Evolutionary conservation across 2,329 filamentous ascomycete species (phyloP).

Genomic region (Chaetomiaceae sp.): DNA sequence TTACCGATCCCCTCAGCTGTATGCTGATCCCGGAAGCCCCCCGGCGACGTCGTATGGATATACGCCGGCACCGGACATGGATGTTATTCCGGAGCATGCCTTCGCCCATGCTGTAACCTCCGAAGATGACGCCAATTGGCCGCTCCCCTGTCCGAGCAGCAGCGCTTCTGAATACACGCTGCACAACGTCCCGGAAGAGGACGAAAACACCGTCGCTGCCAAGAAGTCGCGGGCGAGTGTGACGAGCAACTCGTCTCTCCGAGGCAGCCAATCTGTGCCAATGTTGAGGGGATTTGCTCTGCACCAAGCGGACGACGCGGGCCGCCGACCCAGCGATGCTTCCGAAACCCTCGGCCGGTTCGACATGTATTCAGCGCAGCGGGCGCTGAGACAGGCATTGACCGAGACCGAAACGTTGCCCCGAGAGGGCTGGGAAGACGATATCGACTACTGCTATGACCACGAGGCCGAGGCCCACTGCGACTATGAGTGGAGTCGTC

Average conservation of each 20-base stretch:
- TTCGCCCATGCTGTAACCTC: conserved; percentile 39
- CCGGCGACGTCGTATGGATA: conserved; percentile 29
- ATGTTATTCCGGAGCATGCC: conserved; percentile 24
- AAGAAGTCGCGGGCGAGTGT: conserved; percentile 41
- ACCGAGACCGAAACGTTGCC: conserved; percentile 30
- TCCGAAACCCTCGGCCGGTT: conserved; percentile 49
- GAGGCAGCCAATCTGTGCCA: conserved; percentile 53
- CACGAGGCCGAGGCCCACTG: conserved; percentile 63
- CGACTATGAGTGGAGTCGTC: conserved; percentile 60
- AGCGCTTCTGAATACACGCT: conserved; percentile 41
- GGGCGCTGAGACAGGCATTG: conserved; percentile 28
- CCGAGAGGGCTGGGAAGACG: conserved; percentile 59
- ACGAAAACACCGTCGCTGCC: conserved; percentile 42
- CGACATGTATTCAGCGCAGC: conserved; percentile 37
- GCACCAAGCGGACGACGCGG: conserved; percentile 27
- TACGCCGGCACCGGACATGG: conserved; percentile 26
- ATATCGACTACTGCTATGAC: conserved; percentile 67
- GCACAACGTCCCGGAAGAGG: conserved; percentile 59
- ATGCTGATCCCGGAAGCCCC: conserved; percentile 25
- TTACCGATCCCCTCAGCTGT: conserved; percentile 40
- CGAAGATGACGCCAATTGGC: conserved; percentile 42
- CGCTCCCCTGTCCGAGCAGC: conserved; percentile 35
- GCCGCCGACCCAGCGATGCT: conserved; percentile 39
- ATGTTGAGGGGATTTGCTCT: conserved; percentile 44
- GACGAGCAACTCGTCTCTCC: conserved; percentile 48